A percentile compares a stretch with the other conserved stretches of the same genome.
Evolutionary conservation across 495 filamentous ascomycete genomes (phyloP).

Genomic region (Podospora pseudoanserina): DNA sequence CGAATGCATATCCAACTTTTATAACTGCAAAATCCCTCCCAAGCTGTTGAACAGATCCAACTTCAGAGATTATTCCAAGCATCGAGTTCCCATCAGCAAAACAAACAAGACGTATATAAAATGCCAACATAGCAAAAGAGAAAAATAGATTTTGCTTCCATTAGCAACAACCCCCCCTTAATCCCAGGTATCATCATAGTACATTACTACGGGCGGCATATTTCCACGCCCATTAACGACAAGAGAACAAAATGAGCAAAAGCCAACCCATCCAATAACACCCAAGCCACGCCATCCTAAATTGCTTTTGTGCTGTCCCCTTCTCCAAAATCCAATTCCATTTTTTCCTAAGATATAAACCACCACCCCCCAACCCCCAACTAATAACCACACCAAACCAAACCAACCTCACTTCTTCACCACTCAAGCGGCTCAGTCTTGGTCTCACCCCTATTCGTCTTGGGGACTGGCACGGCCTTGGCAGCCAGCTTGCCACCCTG

Average conservation of each 20-base stretch:
- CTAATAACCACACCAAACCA: background rate
- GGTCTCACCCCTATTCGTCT: constrained; percentile 83
- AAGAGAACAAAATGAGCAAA: background rate
- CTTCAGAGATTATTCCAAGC: too few relatives aligned
- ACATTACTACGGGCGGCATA: background rate
- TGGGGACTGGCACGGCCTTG: constrained; percentile 82
- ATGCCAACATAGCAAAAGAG: background rate
- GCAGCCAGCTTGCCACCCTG: constrained; percentile 65
- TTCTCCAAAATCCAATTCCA: background rate
- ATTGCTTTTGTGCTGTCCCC: background rate
- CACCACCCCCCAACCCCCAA: too few relatives aligned
- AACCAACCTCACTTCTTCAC: constrained; percentile 40
- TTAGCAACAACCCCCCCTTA: background rate
- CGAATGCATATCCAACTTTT: too few relatives aligned
- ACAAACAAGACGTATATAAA: too few relatives aligned
- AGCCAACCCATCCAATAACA: background rate
- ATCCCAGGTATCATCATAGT: background rate
- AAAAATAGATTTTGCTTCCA: background rate
- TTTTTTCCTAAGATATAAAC: background rate
- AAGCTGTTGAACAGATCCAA: too few relatives aligned
- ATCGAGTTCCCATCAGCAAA: too few relatives aligned
- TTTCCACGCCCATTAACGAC: background rate
- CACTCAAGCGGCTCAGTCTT: constrained; percentile 88
- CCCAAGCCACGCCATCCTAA: background rate
- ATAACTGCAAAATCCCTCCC: too few relatives aligned